A percentile compares a stretch with the other conserved stretches of the same genome.
phyloP scores from a whole-genome alignment of 208 protist genomes.

The Wallacemonas rigidus region DNA sequence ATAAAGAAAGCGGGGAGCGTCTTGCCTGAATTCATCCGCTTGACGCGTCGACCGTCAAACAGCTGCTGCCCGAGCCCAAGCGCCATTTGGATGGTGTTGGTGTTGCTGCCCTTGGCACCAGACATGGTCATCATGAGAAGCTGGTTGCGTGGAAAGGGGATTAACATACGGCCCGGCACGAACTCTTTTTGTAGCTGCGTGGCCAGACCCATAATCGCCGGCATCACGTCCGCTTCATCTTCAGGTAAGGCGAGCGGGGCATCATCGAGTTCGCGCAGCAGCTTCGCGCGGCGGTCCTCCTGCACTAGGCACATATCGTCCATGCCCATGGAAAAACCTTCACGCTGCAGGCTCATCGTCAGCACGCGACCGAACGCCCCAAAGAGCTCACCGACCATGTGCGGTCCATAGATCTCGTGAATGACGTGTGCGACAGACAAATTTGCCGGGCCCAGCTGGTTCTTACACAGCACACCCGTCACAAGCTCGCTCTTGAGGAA shows the following conservation, averaged over 20 bases:
- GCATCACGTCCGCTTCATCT: constrained; percentile 78
- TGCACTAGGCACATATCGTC: constrained; percentile 96
- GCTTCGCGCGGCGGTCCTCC: constrained; percentile 58
- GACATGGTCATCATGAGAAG: constrained; percentile 98
- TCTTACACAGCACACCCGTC: constrained; percentile 98
- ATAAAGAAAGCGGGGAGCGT: constrained; percentile 94
- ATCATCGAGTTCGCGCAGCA: constrained; percentile 85
- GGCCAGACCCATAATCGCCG: constrained; percentile 75
- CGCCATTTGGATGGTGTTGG: constrained; percentile 99
- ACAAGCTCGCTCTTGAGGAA: constrained; percentile 96
- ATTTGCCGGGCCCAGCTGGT: constrained; percentile 88
- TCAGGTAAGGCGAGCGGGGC: constrained; percentile 69
- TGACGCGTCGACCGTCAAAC: constrained; percentile 98
- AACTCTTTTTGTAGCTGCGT: constrained; percentile 90
- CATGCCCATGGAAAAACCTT: constrained; percentile 98
- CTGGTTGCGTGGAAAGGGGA: constrained; percentile 97
- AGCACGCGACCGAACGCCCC: constrained; percentile 95
- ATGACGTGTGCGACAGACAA: constrained; percentile 93
- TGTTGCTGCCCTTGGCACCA: constrained; percentile 98
- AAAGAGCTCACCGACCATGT: constrained; percentile 94
- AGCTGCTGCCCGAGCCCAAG: constrained; percentile 97
- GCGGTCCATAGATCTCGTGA: constrained; percentile 98
- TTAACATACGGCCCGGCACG: constrained; percentile 84
- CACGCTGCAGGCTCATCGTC: constrained; percentile 93
- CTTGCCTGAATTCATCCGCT: constrained; percentile 96